These are phyloP conservation scores for Aspergillus arachidicola DNA, from an alignment of 2,329 filamentous ascomycete genomes.

Conservation along the genomic window DNA sequence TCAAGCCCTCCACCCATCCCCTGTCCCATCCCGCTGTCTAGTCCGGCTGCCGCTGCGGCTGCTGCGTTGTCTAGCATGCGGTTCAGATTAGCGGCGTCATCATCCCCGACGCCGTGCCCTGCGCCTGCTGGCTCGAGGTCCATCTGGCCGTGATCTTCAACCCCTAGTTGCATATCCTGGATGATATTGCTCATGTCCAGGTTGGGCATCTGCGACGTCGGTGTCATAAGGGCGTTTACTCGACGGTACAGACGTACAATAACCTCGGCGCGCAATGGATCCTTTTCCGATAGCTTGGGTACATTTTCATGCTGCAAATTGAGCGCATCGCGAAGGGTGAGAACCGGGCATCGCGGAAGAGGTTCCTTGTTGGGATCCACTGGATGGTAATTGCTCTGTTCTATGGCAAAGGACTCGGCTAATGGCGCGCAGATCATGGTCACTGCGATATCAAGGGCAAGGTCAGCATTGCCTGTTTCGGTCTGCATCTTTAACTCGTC, in stretches of 20 bases:
- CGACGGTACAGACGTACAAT: conserved; percentile 50
- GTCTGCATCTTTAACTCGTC: conserved; percentile 48
- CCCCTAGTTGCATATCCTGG: conserved; percentile 43
- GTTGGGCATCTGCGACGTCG: conserved; percentile 42
- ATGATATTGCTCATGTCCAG: conserved; percentile 49
- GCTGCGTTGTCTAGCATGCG: conserved; percentile 44
- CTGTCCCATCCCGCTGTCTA: conserved; percentile 28
- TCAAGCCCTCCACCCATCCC: conserved; percentile 32
- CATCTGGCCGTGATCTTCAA: conserved; percentile 36
- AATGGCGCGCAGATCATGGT: conserved; percentile 47
- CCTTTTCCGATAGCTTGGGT: conserved; percentile 44
- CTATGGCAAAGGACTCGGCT: conserved; percentile 41
- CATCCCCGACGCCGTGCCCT: conserved; percentile 20
- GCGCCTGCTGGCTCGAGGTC: conserved; percentile 29
- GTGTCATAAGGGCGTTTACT: conserved; percentile 43
- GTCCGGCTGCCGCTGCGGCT: conserved; percentile 36
- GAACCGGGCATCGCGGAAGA: conserved; percentile 34
- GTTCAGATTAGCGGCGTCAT: conserved; percentile 39
- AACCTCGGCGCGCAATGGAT: conserved; percentile 47
- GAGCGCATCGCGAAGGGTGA: conserved; percentile 47
- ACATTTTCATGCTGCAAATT: conserved; percentile 42
- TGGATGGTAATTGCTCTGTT: conserved; percentile 40
- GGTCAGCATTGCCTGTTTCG: conserved; percentile 41
- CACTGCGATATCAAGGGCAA: conserved; percentile 48
- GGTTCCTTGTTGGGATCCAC: conserved; percentile 36